Conservation (phyloP, 2,329 filamentous ascomycete species). For the Penicillium sp. region DNA sequence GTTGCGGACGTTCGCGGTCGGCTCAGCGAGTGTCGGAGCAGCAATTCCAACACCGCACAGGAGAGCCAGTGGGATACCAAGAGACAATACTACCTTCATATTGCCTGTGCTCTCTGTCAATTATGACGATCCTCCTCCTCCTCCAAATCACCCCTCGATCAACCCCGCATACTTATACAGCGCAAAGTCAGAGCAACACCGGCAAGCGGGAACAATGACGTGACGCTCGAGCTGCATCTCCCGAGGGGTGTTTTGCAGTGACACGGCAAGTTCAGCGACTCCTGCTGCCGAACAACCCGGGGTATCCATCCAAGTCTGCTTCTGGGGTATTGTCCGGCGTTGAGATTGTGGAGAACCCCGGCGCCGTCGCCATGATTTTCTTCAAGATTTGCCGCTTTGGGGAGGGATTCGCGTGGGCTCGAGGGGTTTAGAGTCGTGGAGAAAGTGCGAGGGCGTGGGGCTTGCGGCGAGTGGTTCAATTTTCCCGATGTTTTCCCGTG, state of each 20-base stretch:
- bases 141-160: not conserved
- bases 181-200: not conserved
- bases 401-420: not conserved
- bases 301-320: not conserved
- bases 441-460: not conserved
- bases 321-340: not conserved
- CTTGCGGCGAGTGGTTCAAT: not conserved
- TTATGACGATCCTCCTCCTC: not conserved
- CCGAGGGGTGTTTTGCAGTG: not conserved
- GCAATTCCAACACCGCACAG: constrained; percentile 18
- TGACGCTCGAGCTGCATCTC: not conserved
- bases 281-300: not conserved
- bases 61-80: not conserved
- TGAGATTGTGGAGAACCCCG: not conserved
- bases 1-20: constrained; percentile 46
- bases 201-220: not conserved
- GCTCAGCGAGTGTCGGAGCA: constrained; percentile 30
- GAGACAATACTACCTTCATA: not conserved
- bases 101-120: not conserved
- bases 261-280: not conserved
- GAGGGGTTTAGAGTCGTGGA: not conserved
- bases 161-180: not conserved
- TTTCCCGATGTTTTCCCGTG: not conserved
- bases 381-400: not conserved
- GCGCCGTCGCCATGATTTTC: not conserved